phyloP scores from a whole-genome alignment of 768 basidiomycete species.

The Candolleomyces eurysporus region DNA sequence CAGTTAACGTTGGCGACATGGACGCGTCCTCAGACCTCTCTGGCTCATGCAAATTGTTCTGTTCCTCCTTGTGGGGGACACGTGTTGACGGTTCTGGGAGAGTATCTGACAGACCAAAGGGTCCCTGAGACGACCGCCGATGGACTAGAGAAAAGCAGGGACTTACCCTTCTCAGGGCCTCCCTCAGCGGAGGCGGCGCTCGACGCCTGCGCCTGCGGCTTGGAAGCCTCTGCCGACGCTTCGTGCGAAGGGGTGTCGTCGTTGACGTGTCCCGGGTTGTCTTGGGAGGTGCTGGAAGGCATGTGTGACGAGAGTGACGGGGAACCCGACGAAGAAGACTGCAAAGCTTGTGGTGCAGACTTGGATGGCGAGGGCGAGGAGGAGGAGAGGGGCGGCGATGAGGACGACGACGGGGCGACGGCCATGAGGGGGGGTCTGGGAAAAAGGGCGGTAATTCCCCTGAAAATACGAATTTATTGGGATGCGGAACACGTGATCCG shows the following conservation, averaged over 20 bases:
- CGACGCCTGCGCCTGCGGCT: slow-evolving; percentile 5
- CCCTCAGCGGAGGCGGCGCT: background rate
- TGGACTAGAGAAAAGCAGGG: background rate
- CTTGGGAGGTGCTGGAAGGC: slow-evolving; percentile 8
- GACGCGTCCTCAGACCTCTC: slow-evolving; percentile 27
- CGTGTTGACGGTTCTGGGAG: slow-evolving; percentile 16
- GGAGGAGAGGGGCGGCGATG: slow-evolving; percentile 5
- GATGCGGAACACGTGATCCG: slow-evolving; percentile 19
- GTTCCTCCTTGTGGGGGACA: slow-evolving; percentile 20
- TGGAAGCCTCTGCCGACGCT: background rate
- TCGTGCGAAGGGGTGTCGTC: slow-evolving; percentile 3
- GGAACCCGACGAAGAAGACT: slow-evolving; percentile 13
- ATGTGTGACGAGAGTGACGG: slow-evolving; percentile 1
- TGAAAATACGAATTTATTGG: slow-evolving; percentile 7
- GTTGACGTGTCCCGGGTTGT: slow-evolving; percentile 13
- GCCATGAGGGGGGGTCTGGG: slow-evolving; percentile 5
- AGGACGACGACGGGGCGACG: slow-evolving; percentile 12
- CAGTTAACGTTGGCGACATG: slow-evolving; percentile 20
- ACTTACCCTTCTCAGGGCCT: slow-evolving; percentile 9
- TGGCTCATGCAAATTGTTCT: slow-evolving; percentile 13
- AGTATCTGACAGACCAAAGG: slow-evolving; percentile 7
- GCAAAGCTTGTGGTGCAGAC: slow-evolving; percentile 1
- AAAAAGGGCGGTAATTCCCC: slow-evolving; percentile 4
- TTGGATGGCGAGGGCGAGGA: background rate
- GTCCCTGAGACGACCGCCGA: background rate